Conservation (phyloP, 345 rosid genomes). For the Citrus glauca region DNA sequence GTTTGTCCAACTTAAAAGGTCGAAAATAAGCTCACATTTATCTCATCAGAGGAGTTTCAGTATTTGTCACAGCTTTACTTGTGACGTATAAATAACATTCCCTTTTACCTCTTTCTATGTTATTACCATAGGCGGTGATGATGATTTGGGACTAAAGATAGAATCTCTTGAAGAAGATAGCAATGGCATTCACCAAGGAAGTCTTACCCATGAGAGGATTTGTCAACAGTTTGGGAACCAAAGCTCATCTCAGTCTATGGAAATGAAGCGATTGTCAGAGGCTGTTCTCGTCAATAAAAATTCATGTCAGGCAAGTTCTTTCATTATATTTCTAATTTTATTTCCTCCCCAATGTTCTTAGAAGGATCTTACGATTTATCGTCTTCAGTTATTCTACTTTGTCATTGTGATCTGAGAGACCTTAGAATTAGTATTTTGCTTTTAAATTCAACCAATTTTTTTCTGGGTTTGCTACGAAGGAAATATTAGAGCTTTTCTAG, state of each 20-base stretch:
- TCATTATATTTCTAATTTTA: neutral
- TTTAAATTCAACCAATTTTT: neutral
- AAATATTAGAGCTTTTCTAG: neutral
- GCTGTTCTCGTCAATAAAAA: constrained; percentile 21
- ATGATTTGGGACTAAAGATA: constrained; percentile 43
- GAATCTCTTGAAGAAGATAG: constrained; percentile 45
- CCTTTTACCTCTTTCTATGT: neutral
- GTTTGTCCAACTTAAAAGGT: neutral
- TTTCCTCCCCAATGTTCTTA: neutral
- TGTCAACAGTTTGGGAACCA: constrained; percentile 24
- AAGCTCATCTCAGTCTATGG: constrained; percentile 18
- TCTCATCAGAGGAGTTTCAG: neutral
- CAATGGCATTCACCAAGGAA: constrained; percentile 26
- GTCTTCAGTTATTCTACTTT: neutral
- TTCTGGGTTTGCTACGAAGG: neutral
- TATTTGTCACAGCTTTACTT: neutral
- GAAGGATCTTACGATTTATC: neutral
- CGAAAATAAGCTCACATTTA: neutral
- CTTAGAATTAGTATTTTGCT: neutral
- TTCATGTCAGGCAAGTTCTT: constrained; percentile 50
- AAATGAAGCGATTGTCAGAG: constrained; percentile 30
- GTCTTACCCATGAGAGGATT: constrained; percentile 6
- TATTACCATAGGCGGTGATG: constrained; percentile 34
- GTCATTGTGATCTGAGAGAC: no score
- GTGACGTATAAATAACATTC: neutral